phyloP scores from a whole-genome alignment of 2,329 filamentous ascomycete species.

The Sporothrix brunneoviolacea region DNA sequence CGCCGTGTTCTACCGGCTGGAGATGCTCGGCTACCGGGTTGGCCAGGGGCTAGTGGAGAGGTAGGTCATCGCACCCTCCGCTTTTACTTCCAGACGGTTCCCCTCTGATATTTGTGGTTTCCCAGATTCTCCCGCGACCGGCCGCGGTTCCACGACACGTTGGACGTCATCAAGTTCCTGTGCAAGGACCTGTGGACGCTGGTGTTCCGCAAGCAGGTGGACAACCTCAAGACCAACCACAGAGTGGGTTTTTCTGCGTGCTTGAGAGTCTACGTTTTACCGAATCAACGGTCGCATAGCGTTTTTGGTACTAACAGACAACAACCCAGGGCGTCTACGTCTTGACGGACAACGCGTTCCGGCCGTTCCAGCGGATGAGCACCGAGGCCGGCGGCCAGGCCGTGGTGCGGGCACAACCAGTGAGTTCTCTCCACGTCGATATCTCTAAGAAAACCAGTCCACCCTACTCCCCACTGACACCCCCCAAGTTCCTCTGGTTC shows the following conservation, averaged over 20 bases:
- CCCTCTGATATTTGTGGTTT: not conserved
- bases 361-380: constrained; percentile 83
- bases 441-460: not conserved
- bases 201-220: constrained; percentile 92
- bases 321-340: constrained; percentile 76
- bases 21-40: constrained; percentile 81
- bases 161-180: constrained; percentile 96
- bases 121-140: constrained; percentile 73
- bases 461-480: too few species aligned
- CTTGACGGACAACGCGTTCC: constrained; percentile 85
- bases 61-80: constrained; percentile 40
- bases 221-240: constrained; percentile 98
- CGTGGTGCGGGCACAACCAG: constrained; percentile 68
- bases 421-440: too few species aligned
- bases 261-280: too few species aligned
- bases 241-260: too few species aligned
- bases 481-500: constrained; percentile 96
- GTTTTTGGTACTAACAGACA: not conserved
- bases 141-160: constrained; percentile 81
- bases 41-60: constrained; percentile 87
- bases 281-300: too few species aligned
- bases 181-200: constrained; percentile 98
- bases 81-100: not conserved
- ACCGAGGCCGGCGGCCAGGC: constrained; percentile 70
- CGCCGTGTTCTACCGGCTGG: constrained; percentile 76